A percentile compares a stretch with the other conserved stretches of the same genome.
Evolutionary conservation across 1,284 basidiomycete species (phyloP).

Genomic region (Sporisorium sorghi): DNA sequence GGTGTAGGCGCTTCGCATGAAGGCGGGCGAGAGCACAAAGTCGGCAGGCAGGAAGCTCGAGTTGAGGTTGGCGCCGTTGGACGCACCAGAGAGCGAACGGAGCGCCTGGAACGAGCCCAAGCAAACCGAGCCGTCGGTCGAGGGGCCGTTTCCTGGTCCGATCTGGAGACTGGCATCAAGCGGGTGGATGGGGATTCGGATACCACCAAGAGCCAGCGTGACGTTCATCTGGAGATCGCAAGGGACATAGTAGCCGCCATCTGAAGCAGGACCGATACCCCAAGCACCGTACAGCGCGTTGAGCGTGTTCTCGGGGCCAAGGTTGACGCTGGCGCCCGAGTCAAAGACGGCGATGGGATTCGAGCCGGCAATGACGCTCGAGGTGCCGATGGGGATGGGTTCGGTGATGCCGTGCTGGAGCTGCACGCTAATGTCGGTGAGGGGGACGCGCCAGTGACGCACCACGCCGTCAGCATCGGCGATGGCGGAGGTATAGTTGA

Average conservation of each 20-base stretch:
- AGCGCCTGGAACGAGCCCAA: slow-evolving; percentile 63
- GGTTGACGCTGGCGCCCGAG: slow-evolving; percentile 56
- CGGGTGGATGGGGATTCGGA: slow-evolving; percentile 57
- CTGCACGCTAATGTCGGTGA: slow-evolving; percentile 48
- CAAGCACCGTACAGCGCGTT: slow-evolving; percentile 63
- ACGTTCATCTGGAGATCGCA: slow-evolving; percentile 59
- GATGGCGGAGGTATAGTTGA: slow-evolving; percentile 45
- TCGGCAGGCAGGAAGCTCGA: slow-evolving; percentile 53
- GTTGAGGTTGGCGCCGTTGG: slow-evolving; percentile 34
- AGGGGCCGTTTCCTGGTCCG: slow-evolving; percentile 34
- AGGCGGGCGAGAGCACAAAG: slow-evolving; percentile 58
- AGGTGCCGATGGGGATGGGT: slow-evolving; percentile 41
- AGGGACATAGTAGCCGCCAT: slow-evolving; percentile 62
- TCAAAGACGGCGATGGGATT: slow-evolving; percentile 56
- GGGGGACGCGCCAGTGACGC: slow-evolving; percentile 53
- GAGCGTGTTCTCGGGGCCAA: slow-evolving; percentile 48
- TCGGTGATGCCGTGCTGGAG: slow-evolving; percentile 40
- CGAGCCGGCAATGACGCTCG: slow-evolving; percentile 34
- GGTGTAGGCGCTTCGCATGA: slow-evolving; percentile 62
- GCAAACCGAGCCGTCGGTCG: slow-evolving; percentile 38
- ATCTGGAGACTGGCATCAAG: slow-evolving; percentile 53
- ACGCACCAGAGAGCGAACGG: slow-evolving; percentile 37
- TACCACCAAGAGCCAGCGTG: slow-evolving; percentile 50
- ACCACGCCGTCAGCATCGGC: slow-evolving; percentile 52
- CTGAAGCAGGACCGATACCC: slow-evolving; percentile 55